A percentile compares a stretch with the other conserved stretches of the same genome.
These are phyloP conservation scores for Pythium sp. DNA, from an alignment of 352 stramenopile species.

Conservation along the genomic window DNA sequence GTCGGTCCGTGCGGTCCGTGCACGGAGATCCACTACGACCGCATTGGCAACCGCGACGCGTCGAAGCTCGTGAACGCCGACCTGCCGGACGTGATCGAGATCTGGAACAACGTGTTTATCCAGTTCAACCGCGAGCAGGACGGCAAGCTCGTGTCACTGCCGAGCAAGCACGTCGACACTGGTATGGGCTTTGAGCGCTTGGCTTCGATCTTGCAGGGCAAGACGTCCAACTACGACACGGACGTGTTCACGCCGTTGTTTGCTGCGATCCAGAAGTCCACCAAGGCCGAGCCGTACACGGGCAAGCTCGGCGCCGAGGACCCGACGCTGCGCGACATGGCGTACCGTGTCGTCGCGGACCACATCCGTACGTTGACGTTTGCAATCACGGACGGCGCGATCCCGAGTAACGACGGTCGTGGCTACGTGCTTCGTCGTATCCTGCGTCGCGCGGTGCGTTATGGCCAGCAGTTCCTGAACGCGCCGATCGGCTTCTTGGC, in stretches of 20 bases:
- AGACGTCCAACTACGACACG: slow-evolving; percentile 98
- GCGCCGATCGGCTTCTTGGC: slow-evolving; percentile 94
- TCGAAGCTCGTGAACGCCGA: slow-evolving; percentile 95
- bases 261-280: slow-evolving; percentile 86
- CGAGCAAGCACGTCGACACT: slow-evolving; percentile 97
- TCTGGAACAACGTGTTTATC: slow-evolving; percentile 99
- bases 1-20: slow-evolving; percentile 98
- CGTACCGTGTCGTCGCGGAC: slow-evolving; percentile 96
- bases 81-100: slow-evolving; percentile 98
- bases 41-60: slow-evolving; percentile 93
- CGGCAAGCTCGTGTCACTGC: slow-evolving; percentile 88
- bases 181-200: slow-evolving; percentile 98
- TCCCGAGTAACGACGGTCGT: slow-evolving; percentile 96
- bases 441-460: slow-evolving; percentile 95
- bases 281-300: slow-evolving; percentile 75
- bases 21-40: slow-evolving; percentile 99
- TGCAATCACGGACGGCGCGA: slow-evolving; percentile 96
- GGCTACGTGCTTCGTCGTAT: slow-evolving; percentile 99
- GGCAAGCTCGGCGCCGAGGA: slow-evolving; percentile 91
- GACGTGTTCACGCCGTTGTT: slow-evolving; percentile 98
- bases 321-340: slow-evolving; percentile 80
- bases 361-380: slow-evolving; percentile 98
- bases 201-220: slow-evolving; percentile 90
- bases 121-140: slow-evolving; percentile 96
- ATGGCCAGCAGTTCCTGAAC: slow-evolving; percentile 97